Conservation (phyloP, 2,329 filamentous ascomycete genomes). For the Penicillium frequentans region DNA sequence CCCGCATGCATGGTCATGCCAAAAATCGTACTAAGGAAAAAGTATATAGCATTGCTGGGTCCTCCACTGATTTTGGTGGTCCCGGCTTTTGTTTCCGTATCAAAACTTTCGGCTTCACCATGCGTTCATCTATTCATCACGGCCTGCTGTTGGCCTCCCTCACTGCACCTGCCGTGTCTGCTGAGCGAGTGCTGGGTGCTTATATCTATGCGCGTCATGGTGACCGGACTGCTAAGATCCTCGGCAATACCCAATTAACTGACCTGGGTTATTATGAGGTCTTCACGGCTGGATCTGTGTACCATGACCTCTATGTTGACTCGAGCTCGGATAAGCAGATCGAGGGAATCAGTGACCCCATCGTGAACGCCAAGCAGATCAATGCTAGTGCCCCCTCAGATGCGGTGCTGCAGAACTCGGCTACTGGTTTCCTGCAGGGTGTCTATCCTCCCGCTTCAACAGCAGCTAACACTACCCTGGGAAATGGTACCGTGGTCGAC, state of each 20-base stretch:
- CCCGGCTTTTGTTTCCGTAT: neutral
- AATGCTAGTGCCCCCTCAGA: conserved; percentile 71
- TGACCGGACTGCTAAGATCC: conserved; percentile 78
- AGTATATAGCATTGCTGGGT: neutral
- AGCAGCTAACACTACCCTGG: conserved; percentile 59
- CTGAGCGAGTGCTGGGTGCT: conserved; percentile 73
- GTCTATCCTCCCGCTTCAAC: conserved; percentile 73
- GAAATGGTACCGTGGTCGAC: conserved; percentile 66
- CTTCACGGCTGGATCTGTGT: conserved; percentile 71
- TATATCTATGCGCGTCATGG: conserved; percentile 91
- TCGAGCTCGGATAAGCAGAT: conserved; percentile 61
- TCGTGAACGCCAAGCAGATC: conserved; percentile 70
- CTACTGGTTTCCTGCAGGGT: conserved; percentile 77
- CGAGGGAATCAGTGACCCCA: conserved; percentile 62
- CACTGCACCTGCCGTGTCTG: conserved; percentile 28
- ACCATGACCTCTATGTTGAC: conserved; percentile 72
- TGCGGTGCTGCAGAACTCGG: conserved; percentile 76
- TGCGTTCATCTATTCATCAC: conserved; percentile 27
- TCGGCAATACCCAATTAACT: conserved; percentile 71
- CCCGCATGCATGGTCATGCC: neutral
- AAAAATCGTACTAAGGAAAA: neutral
- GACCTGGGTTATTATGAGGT: conserved; percentile 76
- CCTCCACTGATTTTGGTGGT: neutral
- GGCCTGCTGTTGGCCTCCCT: conserved; percentile 27
- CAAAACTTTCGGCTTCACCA: conserved; percentile 12